Evolutionary conservation across 495 filamentous ascomycete species (phyloP), one percentile per base, ranked within the genome.

Genomic region (Penicillium paxilli): DNA sequence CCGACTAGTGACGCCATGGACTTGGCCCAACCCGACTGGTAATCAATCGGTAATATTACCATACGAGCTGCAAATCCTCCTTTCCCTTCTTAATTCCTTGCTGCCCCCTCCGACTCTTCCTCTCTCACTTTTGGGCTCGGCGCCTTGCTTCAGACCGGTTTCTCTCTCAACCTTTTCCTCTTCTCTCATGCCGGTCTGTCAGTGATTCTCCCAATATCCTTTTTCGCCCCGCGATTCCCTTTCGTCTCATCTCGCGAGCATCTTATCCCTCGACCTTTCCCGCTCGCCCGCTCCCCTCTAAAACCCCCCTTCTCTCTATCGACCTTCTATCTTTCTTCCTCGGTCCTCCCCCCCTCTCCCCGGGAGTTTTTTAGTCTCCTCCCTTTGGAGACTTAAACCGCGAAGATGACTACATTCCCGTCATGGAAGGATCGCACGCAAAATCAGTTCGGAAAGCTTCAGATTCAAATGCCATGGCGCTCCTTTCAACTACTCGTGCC

Each of bases 401-500:
- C 62, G 52, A 66, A 67, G 46, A 76, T 76, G 73, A 70, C 65
- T 55, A 62, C 68, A 60, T 68, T 73, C 62, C 73, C 76, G 14
- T 72, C 73, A 52, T 79, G 76, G 76, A 79, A 79, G 71, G 76
- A 79, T 65, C 74, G 75, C 44, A 73, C 72, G 30, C 73, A 77
- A 46, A 70, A 68, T 51, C 72, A 77, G 57, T 73, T 79, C 51
- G 72, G 72, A 44, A 79, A 78, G 57, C 69, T 77, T 46, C 76
- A 76, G 48, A 75, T 77, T 33, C 73, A 75, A 51, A 64, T 76
- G 40, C 76, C 76, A 74, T 79, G 76, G 76, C 73, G 74, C 35
- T 79, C 76, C 32, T 73, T 79, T 28, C 72, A 77, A 55, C 67
- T 79, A 3, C 62, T 79, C 22, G 74, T 92, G 19, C 87, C 89